phyloP scores from a whole-genome alignment of 1,139 yeast genomes.

The Candida sp. region DNA sequence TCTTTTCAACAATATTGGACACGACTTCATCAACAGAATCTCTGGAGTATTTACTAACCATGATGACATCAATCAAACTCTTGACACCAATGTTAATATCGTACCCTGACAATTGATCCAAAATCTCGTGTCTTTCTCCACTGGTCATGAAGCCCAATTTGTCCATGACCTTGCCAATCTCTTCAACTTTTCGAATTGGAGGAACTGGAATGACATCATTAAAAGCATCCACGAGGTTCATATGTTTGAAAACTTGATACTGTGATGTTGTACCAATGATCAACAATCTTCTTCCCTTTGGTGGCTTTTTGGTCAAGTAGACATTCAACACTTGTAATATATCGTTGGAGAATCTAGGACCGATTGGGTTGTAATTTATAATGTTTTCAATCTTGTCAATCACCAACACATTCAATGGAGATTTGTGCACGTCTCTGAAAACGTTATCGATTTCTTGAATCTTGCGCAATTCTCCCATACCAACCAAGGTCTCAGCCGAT shows the following conservation, averaged over 20 bases:
- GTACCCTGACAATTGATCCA: conserved; percentile 45
- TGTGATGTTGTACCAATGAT: conserved; percentile 92
- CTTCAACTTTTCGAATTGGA: conserved; percentile 66
- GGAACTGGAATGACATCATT: conserved; percentile 88
- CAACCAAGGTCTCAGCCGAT: conserved; percentile 89
- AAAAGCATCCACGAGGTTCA: conserved; percentile 83
- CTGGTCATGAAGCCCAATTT: conserved; percentile 63
- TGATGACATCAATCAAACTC: conserved; percentile 80
- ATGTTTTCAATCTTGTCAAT: conserved; percentile 92
- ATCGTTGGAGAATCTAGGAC: conserved; percentile 93
- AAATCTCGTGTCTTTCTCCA: conserved; percentile 57
- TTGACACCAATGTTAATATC: conserved; percentile 80
- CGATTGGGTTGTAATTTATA: conserved; percentile 95
- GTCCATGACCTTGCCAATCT: conserved; percentile 72
- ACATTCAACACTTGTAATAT: conserved; percentile 87
- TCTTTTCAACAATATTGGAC: conserved; percentile 33
- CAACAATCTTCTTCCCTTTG: conserved; percentile 84
- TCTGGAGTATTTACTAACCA: conserved; percentile 74
- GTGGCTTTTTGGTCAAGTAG: conserved; percentile 81
- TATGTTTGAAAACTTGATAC: conserved; percentile 77
- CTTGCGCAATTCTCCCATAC: conserved; percentile 90
- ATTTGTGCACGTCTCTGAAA: conserved; percentile 92
- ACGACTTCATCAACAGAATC: conserved; percentile 70
- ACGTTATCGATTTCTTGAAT: conserved; percentile 87
- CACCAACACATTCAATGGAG: conserved; percentile 88